A percentile compares a stretch with the other conserved stretches of the same genome.
phyloP scores from a whole-genome alignment of 352 stramenopile species.

The Phytophthora syringae region DNA sequence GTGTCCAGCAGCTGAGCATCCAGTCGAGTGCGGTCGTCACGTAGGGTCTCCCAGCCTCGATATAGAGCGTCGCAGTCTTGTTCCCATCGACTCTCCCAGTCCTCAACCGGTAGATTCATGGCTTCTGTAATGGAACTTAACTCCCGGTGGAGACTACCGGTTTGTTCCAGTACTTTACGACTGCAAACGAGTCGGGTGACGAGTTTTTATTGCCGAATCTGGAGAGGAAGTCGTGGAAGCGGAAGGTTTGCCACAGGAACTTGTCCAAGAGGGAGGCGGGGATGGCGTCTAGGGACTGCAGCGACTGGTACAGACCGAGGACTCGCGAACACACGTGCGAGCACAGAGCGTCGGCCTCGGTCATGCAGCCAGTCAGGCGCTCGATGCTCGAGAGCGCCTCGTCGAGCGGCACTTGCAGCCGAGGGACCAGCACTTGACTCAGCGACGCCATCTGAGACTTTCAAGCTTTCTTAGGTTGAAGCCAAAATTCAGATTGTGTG shows the following conservation, averaged over 20 bases:
- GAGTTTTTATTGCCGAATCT: constrained; percentile 20
- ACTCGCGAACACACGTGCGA: constrained; percentile 10
- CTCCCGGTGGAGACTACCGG: constrained; percentile 12
- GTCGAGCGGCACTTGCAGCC: constrained; percentile 6
- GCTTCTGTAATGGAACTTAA: constrained; percentile 10
- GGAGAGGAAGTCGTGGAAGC: constrained; percentile 16
- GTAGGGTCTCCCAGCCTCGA: constrained; percentile 13
- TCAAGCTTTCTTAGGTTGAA: not conserved
- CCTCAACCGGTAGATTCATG: not conserved
- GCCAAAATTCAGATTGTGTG: too few relatives aligned
- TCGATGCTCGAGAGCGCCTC: not conserved
- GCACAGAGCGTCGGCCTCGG: constrained; percentile 11
- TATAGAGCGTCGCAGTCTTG: constrained; percentile 9
- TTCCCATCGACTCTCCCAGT: constrained; percentile 18
- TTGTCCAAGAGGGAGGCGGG: constrained; percentile 7
- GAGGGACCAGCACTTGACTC: constrained; percentile 9
- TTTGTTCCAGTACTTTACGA: constrained; percentile 22
- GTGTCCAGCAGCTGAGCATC: constrained; percentile 15
- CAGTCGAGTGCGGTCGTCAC: constrained; percentile 10
- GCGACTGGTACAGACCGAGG: not conserved
- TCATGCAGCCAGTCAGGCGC: constrained; percentile 3
- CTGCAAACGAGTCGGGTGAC: constrained; percentile 28
- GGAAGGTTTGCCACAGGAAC: constrained; percentile 22
- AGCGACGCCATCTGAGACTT: not conserved
- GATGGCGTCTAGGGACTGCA: not conserved